A percentile compares a stretch with the other conserved stretches of the same genome.
Evolutionary conservation across 164 flowering plant genomes (phyloP).

Genomic region (Tetracentron sinense): DNA sequence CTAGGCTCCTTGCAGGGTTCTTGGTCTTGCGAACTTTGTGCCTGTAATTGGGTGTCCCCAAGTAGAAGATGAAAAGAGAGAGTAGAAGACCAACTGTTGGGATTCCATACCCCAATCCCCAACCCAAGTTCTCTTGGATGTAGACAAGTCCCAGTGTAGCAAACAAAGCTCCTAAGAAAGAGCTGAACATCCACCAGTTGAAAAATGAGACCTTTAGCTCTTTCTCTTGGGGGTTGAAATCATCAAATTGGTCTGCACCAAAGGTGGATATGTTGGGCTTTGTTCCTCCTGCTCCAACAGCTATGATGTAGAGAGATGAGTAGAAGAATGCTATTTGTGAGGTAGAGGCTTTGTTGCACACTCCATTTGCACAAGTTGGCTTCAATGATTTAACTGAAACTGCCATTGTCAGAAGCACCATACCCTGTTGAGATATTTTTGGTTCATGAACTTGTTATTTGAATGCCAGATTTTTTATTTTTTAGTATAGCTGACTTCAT

Average conservation of each 20-base stretch:
- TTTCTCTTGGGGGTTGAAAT: slow-evolving; percentile 63
- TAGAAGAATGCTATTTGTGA: slow-evolving; percentile 73
- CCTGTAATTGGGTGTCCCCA: slow-evolving; percentile 72
- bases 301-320: slow-evolving; percentile 69
- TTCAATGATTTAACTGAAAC: slow-evolving; percentile 62
- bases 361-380: slow-evolving; percentile 67
- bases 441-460: no score
- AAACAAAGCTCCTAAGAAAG: slow-evolving; percentile 59
- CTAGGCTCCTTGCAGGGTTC: slow-evolving; percentile 52
- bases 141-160: slow-evolving; percentile 79
- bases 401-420: slow-evolving; percentile 71
- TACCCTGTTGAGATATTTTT: slow-evolving; percentile 55
- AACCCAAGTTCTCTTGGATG: slow-evolving; percentile 79
- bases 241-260: slow-evolving; percentile 92
- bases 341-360: slow-evolving; percentile 63
- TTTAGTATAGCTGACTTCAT: no score
- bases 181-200: slow-evolving; percentile 95
- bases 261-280: slow-evolving; percentile 89
- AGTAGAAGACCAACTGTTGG: slow-evolving; percentile 68
- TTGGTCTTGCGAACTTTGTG: slow-evolving; percentile 57
- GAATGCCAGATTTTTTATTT: no score
- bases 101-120: slow-evolving; percentile 89
- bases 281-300: slow-evolving; percentile 84
- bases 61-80: slow-evolving; percentile 61
- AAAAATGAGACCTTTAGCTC: slow-evolving; percentile 72